These are phyloP conservation scores for Agaricus blazei DNA, from an alignment of 768 basidiomycete species.

Conservation along the genomic window DNA sequence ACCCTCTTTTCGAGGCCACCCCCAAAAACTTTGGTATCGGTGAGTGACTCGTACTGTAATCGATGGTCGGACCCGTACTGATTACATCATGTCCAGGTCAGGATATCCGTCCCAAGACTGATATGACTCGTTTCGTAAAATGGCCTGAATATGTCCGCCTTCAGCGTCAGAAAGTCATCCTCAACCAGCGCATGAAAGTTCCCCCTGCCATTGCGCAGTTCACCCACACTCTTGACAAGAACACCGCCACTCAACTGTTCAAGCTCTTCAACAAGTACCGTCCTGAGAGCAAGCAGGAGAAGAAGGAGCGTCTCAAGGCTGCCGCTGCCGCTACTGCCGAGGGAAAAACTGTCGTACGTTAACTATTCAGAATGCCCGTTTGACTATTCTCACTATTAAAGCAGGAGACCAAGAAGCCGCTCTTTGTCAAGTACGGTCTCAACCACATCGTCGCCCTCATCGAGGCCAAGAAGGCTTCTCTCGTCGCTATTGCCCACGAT, in stretches of 20 bases:
- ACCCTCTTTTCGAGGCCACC: constrained; percentile 90
- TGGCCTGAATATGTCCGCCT: constrained; percentile 99
- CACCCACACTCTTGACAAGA: constrained; percentile 97
- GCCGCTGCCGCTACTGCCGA: constrained; percentile 75
- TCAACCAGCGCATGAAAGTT: constrained; percentile 96
- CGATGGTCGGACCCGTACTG: neutral
- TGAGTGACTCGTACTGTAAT: constrained; percentile 29
- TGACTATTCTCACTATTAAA: neutral
- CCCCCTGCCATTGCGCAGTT: constrained; percentile 98
- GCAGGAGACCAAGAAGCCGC: constrained; percentile 88
- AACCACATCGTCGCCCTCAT: constrained; percentile 96
- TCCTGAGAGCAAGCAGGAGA: constrained; percentile 93
- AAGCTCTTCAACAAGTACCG: constrained; percentile 98
- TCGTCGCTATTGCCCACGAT: constrained; percentile 95
- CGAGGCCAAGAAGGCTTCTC: constrained; percentile 95
- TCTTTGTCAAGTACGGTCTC: constrained; percentile 93
- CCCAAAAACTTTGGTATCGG: constrained; percentile 96
- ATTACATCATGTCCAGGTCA: constrained; percentile 54
- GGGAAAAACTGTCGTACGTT: constrained; percentile 42
- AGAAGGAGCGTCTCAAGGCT: constrained; percentile 87
- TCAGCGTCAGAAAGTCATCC: constrained; percentile 97
- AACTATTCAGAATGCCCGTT: neutral
- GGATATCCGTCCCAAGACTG: constrained; percentile 84
- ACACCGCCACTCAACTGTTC: constrained; percentile 97
- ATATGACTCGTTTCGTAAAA: constrained; percentile 96